Base-by-base conservation (phyloP, 164 flowering plant species). In the Vitis riparia region DNA sequence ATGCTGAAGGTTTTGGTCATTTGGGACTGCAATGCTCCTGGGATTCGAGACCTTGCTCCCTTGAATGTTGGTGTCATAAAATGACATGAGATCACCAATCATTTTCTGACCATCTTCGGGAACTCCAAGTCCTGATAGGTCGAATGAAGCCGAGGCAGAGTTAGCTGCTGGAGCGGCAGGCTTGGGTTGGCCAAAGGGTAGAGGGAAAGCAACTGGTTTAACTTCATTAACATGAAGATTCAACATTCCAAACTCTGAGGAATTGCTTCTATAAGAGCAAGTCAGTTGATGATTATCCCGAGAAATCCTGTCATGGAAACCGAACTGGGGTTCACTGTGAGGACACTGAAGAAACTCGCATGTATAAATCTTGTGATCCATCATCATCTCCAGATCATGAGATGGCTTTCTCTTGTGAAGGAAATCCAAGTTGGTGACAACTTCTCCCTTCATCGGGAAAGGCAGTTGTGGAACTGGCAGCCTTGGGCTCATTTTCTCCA, bases 101-200 rank as follows among this genome's bases (percentile, higher is more conserved):
- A 82, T 77, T 64, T 86, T 90, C 70, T 89, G 89, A 30, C 92
- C 95, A 51, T 92, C 95, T 76, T 88, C 86, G 5, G 95, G 90
- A 63, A 92, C 85, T 15, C 87, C 88, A 50, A 88, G 67, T 11
- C 88, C 86, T 1, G 89, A 64, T 49, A 82, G 70, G 71, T 81
- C 86, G 61, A 82, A 69, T 7, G 82, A 19, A 49, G 81, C 57
- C 9, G 67, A 62, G 8, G 65, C 48, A 8, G 75, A 48, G 50
- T 63, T 75, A 9, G 52, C 70, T 11, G 70, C 9, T 16, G 74
- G 51, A 55, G 74, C 67, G 9, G 74, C 56, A 8, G 79, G 71
- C 62, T 83, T 80, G 14, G 85, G 65, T 56, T 85, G 85, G 9
- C 63, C 76, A 73, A 71, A 78, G 0, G 77, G 11, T 17, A 74